phyloP scores from a whole-genome alignment of 2,329 filamentous ascomycete species.

The Fusarium palustre region DNA sequence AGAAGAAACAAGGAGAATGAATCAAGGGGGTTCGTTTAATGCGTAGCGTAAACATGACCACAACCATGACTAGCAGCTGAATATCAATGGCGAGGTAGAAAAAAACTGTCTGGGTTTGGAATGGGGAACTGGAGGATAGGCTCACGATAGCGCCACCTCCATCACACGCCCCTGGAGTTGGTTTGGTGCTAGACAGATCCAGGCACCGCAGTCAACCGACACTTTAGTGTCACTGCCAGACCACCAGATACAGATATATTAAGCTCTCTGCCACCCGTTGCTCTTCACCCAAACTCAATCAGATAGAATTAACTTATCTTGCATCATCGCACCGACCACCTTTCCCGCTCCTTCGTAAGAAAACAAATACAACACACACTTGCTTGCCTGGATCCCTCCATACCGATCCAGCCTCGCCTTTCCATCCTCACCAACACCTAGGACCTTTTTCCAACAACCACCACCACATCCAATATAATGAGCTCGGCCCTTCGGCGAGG shows the following conservation, averaged over 20 bases:
- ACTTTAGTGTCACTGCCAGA: conserved; percentile 16
- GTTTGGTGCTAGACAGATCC: conserved; percentile 11
- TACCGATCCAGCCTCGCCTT: conserved; percentile 25
- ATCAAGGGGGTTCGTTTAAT: neutral
- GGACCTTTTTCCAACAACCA: conserved; percentile 1
- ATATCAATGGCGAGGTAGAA: conserved; percentile 23
- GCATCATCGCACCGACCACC: conserved; percentile 22
- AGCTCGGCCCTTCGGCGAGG: conserved; percentile 46
- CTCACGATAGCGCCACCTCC: conserved; percentile 42
- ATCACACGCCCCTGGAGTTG: conserved; percentile 25
- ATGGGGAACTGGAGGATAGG: conserved; percentile 31
- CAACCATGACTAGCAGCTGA: conserved; percentile 22
- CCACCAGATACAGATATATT: conserved; percentile 22
- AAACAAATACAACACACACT: conserved; percentile 5
- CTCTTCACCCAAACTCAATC: conserved; percentile 11
- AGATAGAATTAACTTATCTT: conserved; percentile 39
- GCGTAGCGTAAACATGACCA: conserved; percentile 16
- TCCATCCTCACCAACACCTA: conserved; percentile 13
- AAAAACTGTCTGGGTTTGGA: conserved; percentile 16
- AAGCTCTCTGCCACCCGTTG: conserved; percentile 36
- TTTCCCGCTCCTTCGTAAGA: conserved; percentile 20
- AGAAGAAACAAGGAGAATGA: conserved; percentile 8
- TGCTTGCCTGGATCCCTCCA: conserved; percentile 35
- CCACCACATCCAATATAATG: conserved; percentile 39
- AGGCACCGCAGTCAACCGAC: conserved; percentile 30